These are phyloP conservation scores for Yamadazyma jaroonii DNA, from an alignment of 1,139 yeast genomes.

Conservation along the genomic window DNA sequence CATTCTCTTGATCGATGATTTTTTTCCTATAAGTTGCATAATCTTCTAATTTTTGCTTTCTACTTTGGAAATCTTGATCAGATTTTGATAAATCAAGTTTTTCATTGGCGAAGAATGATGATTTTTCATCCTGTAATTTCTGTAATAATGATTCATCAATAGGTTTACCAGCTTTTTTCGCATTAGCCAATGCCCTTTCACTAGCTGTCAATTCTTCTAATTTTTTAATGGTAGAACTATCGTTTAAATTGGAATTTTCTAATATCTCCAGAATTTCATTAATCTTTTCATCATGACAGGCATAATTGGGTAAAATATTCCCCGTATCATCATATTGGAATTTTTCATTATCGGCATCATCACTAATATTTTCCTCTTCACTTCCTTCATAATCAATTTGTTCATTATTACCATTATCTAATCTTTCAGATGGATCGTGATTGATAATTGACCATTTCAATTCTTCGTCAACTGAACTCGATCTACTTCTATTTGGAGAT, in stretches of 20 bases:
- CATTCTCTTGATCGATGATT: slow-evolving; percentile 48
- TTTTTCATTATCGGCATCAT: slow-evolving; percentile 55
- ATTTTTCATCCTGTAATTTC: slow-evolving; percentile 39
- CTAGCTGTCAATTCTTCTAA: slow-evolving; percentile 58
- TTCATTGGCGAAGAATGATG: slow-evolving; percentile 15
- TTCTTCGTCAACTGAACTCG: slow-evolving; percentile 38
- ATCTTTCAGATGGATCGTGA: slow-evolving; percentile 61
- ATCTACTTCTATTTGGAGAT: slow-evolving; percentile 37
- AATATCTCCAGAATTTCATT: slow-evolving; percentile 42
- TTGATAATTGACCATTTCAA: slow-evolving; percentile 49
- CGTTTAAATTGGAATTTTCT: slow-evolving; percentile 43
- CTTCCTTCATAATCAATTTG: slow-evolving; percentile 36
- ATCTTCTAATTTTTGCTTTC: slow-evolving; percentile 44
- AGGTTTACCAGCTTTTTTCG: slow-evolving; percentile 47
- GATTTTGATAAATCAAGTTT: slow-evolving; percentile 32
- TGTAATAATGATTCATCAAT: slow-evolving; percentile 44
- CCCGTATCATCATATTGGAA: slow-evolving; percentile 63
- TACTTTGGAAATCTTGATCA: slow-evolving; percentile 47
- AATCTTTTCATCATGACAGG: slow-evolving; percentile 48
- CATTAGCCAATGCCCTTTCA: slow-evolving; percentile 61
- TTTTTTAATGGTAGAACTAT: slow-evolving; percentile 40
- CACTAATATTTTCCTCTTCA: slow-evolving; percentile 69
- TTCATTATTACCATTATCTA: slow-evolving; percentile 17
- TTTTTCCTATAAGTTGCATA: slow-evolving; percentile 51
- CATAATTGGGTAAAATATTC: slow-evolving; percentile 56